Evolutionary conservation across 495 filamentous ascomycete species (phyloP).

Genomic region (Lasiosphaeriaceae sp.): DNA sequence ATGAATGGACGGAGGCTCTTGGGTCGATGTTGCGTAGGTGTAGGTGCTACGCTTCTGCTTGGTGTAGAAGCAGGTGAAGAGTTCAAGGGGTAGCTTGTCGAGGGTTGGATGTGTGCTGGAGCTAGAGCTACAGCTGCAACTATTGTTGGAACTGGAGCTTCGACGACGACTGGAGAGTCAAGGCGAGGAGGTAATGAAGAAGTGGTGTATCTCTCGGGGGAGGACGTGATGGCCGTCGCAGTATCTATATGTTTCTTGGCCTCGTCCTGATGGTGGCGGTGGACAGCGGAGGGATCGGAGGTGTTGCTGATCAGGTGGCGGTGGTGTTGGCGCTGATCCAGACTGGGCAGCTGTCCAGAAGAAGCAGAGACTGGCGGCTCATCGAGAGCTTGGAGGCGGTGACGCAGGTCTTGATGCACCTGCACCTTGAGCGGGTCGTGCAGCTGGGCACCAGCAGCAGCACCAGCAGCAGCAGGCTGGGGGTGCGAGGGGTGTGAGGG

Average conservation of each 20-base stretch:
- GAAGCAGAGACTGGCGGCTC: not conserved
- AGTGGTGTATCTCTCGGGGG: no score
- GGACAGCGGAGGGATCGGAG: not conserved
- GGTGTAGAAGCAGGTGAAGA: slow-evolving; percentile 6
- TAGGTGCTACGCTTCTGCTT: slow-evolving; percentile 2
- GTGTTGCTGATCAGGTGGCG: not conserved
- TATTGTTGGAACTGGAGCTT: no score
- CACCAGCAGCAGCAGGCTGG: not conserved
- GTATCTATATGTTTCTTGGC: not conserved
- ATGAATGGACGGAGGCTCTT: slow-evolving; percentile 20
- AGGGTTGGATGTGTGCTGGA: no score
- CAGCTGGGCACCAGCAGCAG: not conserved
- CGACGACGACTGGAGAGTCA: no score
- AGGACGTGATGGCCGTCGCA: no score
- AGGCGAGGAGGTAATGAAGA: no score
- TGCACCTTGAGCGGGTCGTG: not conserved
- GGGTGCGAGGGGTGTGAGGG: no score
- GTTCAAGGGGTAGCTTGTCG: no score
- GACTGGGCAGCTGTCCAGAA: not conserved
- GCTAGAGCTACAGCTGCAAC: no score
- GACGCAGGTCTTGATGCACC: not conserved
- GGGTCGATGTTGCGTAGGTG: slow-evolving; percentile 2
- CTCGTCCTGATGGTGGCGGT: not conserved
- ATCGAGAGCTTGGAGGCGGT: not conserved
- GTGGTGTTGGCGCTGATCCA: not conserved